Base-by-base conservation (phyloP, 192 early-diverging fungal species). In the Umbelopsis isabellina region DNA sequence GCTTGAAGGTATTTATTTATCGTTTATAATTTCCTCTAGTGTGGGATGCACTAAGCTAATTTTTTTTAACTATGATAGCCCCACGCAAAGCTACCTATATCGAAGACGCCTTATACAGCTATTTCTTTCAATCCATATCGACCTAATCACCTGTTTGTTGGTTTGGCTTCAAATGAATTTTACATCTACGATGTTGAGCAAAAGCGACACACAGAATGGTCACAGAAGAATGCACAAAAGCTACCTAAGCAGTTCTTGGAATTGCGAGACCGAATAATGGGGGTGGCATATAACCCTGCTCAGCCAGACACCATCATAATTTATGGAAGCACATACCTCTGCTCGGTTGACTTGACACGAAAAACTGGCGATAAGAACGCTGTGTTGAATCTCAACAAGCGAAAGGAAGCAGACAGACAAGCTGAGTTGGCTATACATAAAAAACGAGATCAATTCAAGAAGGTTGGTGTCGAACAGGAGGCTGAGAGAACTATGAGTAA, bases 181-280 rank as follows among this genome's bases (percentile, higher is more conserved):
- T 94, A 88, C 75, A 67, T 96, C 35, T 93, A 86, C 72, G 91
- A 98, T 68, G 85, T 90, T 18, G 82, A 87, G 44, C 66, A 73
- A 15, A 80, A 89, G n/a, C 81, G 80, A 21, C 80, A 94, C 49
- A 91, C 91, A 3, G 86, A 91, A 61, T 98, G 97, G 97, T 95
- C 94, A 16, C 78, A 84, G 51, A 79, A 85, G 68, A 84, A 93
- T 72, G 87, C 89, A 33, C 72, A 90, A 41, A 68, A 75, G 4
- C 83, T 96, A 27, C 94, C 94, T n/a, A 69, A 61, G 25, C 79
- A 86, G 48, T 90, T 94, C 71, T 61, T 86, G 46, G 64, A 77
- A 21, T 77, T 90, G 70, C 82, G 83, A 68, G 92, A 95, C 77
- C 85, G 87, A 65, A 87, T 94, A 15, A 81, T 86, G 10, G 95